These are phyloP conservation scores for Lepiota subincarnata DNA, from an alignment of 768 basidiomycete genomes.

Conservation along the genomic window DNA sequence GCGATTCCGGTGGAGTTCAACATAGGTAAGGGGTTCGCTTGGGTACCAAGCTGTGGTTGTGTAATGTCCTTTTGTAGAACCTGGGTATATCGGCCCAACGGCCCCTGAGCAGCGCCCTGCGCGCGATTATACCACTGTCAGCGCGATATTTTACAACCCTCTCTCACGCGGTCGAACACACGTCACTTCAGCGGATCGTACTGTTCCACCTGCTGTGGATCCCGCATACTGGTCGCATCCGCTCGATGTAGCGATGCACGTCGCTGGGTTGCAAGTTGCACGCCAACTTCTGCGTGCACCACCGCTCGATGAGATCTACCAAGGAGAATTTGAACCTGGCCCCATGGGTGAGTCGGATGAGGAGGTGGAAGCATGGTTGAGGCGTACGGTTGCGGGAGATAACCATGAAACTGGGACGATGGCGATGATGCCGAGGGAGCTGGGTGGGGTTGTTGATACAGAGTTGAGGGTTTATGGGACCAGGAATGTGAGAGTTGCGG, in stretches of 20 bases:
- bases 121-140: slow-evolving; percentile 27
- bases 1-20: slow-evolving; percentile 26
- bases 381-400: slow-evolving; percentile 23
- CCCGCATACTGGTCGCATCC: slow-evolving; percentile 40
- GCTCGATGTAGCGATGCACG: slow-evolving; percentile 27
- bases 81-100: slow-evolving; percentile 29
- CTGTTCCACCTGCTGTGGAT: slow-evolving; percentile 41
- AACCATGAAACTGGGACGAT: slow-evolving; percentile 33
- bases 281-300: slow-evolving; percentile 24
- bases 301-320: slow-evolving; percentile 26
- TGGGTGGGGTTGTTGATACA: slow-evolving; percentile 36
- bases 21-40: slow-evolving; percentile 17
- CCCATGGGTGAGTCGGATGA: slow-evolving; percentile 13
- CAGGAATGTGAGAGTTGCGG: slow-evolving; percentile 30
- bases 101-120: slow-evolving; percentile 17
- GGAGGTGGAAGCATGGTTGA: slow-evolving; percentile 24
- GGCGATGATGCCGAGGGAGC: slow-evolving; percentile 35
- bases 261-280: slow-evolving; percentile 27
- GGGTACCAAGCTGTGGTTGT: too few species aligned
- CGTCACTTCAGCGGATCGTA: slow-evolving; percentile 38
- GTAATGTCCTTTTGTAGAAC: slow-evolving; percentile 17
- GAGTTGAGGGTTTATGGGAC: slow-evolving; percentile 32
- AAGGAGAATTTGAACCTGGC: slow-evolving; percentile 30
- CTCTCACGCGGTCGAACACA: slow-evolving; percentile 45
- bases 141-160: slow-evolving; percentile 30